A percentile compares a stretch with the other conserved stretches of the same genome.
Conservation (phyloP, 2,329 filamentous ascomycete genomes). For the Diaporthe sp. region DNA sequence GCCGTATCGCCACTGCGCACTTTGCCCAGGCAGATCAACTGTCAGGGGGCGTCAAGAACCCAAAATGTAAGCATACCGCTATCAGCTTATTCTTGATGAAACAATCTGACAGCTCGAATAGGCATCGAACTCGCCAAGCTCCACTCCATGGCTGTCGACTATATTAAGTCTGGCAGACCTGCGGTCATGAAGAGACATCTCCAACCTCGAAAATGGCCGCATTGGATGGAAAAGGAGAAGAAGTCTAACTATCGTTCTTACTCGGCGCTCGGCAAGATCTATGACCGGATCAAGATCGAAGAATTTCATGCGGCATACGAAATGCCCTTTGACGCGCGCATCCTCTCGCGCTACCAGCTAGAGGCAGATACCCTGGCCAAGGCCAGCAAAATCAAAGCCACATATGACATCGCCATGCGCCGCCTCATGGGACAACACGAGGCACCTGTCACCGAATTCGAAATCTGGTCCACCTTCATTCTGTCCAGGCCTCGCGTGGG, state of each 20-base stretch:
- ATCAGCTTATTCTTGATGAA: too few relatives aligned
- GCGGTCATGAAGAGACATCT: slow-evolving; percentile 76
- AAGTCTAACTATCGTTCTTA: slow-evolving; percentile 73
- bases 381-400: slow-evolving; percentile 76
- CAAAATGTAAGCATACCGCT: slow-evolving; percentile 69
- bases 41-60: slow-evolving; percentile 72
- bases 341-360: slow-evolving; percentile 74
- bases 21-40: slow-evolving; percentile 78
- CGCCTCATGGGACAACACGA: slow-evolving; percentile 89
- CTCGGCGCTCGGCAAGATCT: slow-evolving; percentile 84
- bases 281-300: slow-evolving; percentile 76
- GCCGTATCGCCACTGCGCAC: slow-evolving; percentile 85
- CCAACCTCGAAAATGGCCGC: slow-evolving; percentile 77
- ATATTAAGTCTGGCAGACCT: slow-evolving; percentile 87
- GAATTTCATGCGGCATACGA: slow-evolving; percentile 79
- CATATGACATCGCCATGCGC: slow-evolving; percentile 83
- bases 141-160: slow-evolving; percentile 95
- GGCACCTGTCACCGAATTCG: slow-evolving; percentile 84
- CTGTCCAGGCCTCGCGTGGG: slow-evolving; percentile 79
- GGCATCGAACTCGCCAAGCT: slow-evolving; percentile 79
- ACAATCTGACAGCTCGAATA: slow-evolving; percentile 47
- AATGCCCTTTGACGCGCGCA: slow-evolving; percentile 80
- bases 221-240: slow-evolving; percentile 84
- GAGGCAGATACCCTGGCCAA: slow-evolving; percentile 67
- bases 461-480: slow-evolving; percentile 90